A percentile compares a stretch with the other conserved stretches of the same genome.
Evolutionary conservation across 768 basidiomycete species (phyloP).

Genomic region (Pholiota conissans): DNA sequence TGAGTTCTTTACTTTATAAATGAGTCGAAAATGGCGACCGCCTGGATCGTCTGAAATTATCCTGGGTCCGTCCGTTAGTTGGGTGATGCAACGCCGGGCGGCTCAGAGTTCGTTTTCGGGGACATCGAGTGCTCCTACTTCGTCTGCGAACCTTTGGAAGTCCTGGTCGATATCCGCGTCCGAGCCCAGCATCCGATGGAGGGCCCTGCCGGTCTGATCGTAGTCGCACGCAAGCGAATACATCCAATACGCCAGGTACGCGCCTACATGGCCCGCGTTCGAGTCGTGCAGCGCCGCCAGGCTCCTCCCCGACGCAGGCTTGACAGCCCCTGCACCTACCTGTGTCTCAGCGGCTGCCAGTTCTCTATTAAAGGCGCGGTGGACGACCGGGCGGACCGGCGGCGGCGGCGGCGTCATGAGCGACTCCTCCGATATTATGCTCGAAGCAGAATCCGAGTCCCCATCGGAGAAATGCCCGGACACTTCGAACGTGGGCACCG

Average conservation of each 20-base stretch:
- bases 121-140: constrained; percentile 17
- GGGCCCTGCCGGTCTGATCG: constrained; percentile 39
- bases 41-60: constrained; percentile 7
- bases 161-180: constrained; percentile 30
- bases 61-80: neutral
- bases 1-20: neutral
- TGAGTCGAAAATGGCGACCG: constrained; percentile 6
- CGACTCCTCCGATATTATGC: constrained; percentile 16
- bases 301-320: constrained; percentile 34
- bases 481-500: constrained; percentile 42
- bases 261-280: constrained; percentile 40
- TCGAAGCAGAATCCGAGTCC: constrained; percentile 19
- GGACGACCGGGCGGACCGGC: constrained; percentile 26
- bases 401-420: constrained; percentile 15
- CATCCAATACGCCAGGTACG: constrained; percentile 45
- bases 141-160: constrained; percentile 27
- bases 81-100: neutral
- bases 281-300: constrained; percentile 41
- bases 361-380: constrained; percentile 31
- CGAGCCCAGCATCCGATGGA: constrained; percentile 32
- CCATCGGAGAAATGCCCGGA: constrained; percentile 36
- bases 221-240: constrained; percentile 42
- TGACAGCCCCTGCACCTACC: constrained; percentile 16
- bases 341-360: constrained; percentile 28
- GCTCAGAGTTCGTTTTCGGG: neutral